Evolutionary conservation across 2,329 filamentous ascomycete genomes (phyloP).

Genomic region (Blastomyces percursus): DNA sequence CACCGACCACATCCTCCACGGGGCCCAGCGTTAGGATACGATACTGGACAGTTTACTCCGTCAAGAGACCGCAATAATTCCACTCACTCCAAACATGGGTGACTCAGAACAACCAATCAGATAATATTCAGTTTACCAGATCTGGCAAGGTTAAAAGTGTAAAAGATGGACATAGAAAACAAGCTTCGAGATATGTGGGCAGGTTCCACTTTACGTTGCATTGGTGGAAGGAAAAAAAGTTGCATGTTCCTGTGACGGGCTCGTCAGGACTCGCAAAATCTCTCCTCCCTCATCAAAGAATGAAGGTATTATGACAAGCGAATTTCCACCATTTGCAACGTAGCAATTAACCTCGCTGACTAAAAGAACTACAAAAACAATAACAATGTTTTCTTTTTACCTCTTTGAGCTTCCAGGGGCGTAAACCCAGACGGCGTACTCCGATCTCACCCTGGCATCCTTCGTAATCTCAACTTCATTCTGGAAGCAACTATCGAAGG

Average conservation of each 20-base stretch:
- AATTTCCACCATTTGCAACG: too few species aligned
- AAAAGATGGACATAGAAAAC: background rate
- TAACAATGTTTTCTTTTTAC: background rate
- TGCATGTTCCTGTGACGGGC: background rate
- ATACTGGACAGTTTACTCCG: too few species aligned
- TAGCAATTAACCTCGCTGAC: background rate
- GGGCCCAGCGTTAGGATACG: background rate
- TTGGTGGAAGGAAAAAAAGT: background rate
- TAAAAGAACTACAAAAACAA: background rate
- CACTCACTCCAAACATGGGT: too few species aligned
- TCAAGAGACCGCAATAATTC: too few species aligned
- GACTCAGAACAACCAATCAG: too few species aligned
- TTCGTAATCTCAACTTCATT: background rate
- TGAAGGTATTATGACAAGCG: too few species aligned
- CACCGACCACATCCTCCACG: background rate
- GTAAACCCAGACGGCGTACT: background rate
- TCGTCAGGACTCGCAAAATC: background rate
- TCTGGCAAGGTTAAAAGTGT: background rate
- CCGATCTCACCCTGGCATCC: background rate
- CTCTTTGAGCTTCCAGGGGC: background rate
- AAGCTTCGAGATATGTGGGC: background rate
- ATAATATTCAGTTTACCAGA: background rate
- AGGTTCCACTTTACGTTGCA: background rate
- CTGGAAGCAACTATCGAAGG: background rate
- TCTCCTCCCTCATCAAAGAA: too few species aligned